Conservation (phyloP, 306 rosid species). For the Dicorynia guianensis region DNA sequence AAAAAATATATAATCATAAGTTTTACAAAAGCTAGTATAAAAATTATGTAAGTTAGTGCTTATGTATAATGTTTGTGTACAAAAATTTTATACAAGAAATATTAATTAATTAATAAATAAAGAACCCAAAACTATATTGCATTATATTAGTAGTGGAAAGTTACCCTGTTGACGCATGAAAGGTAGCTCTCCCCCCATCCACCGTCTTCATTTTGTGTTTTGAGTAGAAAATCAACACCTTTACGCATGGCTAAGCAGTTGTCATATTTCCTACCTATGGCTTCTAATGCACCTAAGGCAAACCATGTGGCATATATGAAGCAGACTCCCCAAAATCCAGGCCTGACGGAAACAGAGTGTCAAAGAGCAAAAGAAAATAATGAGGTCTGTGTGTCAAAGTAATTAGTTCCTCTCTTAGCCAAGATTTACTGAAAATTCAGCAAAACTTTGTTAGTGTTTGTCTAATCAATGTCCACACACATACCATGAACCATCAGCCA, state of each 20-base stretch:
- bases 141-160: no score
- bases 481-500: slow-evolving; percentile 33
- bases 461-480: neutral
- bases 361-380: no score
- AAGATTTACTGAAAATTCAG: neutral
- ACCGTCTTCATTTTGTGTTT: slow-evolving; percentile 35
- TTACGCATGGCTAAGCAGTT: slow-evolving; percentile 38
- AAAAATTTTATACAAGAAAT: no score
- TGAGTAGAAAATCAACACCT: slow-evolving; percentile 21
- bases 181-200: slow-evolving; percentile 64
- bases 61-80: no score
- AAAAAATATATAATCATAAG: no score
- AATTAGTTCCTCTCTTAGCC: slow-evolving; percentile 46
- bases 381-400: slow-evolving; percentile 43
- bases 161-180: slow-evolving; percentile 43
- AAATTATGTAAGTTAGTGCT: no score
- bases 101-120: no score
- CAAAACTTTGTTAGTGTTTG: no score
- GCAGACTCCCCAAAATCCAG: slow-evolving; percentile 45
- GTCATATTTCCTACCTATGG: slow-evolving; percentile 43
- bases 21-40: no score
- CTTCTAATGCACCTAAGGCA: slow-evolving; percentile 44
- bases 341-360: neutral
- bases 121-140: no score
- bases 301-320: slow-evolving; percentile 37